Evolutionary conservation across 2,329 filamentous ascomycete species (phyloP).

Genomic region (Trichoderma polysporum): DNA sequence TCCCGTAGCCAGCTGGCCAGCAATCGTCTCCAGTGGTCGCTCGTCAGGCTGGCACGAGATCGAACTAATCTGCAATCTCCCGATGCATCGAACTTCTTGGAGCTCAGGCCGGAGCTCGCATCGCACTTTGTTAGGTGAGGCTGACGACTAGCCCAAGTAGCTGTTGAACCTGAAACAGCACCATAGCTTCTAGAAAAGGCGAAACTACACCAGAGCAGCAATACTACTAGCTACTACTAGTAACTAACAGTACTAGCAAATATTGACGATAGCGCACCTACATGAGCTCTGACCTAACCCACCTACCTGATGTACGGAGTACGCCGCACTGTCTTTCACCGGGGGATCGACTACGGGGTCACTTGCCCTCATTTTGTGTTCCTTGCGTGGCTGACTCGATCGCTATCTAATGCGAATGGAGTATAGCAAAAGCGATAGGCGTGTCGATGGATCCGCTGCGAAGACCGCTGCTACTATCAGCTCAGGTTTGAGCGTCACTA

Average conservation of each 20-base stretch:
- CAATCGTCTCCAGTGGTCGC: neutral
- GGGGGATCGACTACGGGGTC: slow-evolving; percentile 2
- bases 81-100: neutral
- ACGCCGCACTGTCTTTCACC: slow-evolving; percentile 4
- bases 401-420: slow-evolving; percentile 1
- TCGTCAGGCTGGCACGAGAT: neutral
- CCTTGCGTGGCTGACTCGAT: slow-evolving; percentile 26
- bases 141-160: slow-evolving; percentile 21
- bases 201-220: slow-evolving; percentile 5
- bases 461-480: neutral
- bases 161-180: slow-evolving; percentile 25
- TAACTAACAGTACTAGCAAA: too few species aligned
- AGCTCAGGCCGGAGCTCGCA: slow-evolving; percentile 11
- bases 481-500: slow-evolving; percentile 2
- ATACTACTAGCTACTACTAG: neutral
- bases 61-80: neutral
- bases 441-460: neutral
- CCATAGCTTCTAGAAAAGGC: slow-evolving; percentile 10
- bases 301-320: neutral
- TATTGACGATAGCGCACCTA: neutral
- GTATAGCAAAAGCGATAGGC: slow-evolving; percentile 3
- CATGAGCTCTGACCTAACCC: slow-evolving; percentile 1
- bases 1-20: neutral
- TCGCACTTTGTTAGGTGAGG: slow-evolving; percentile 20
- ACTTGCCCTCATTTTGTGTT: slow-evolving; percentile 26